Conservation (phyloP, 352 stramenopile species). For the Pythium volutum region DNA sequence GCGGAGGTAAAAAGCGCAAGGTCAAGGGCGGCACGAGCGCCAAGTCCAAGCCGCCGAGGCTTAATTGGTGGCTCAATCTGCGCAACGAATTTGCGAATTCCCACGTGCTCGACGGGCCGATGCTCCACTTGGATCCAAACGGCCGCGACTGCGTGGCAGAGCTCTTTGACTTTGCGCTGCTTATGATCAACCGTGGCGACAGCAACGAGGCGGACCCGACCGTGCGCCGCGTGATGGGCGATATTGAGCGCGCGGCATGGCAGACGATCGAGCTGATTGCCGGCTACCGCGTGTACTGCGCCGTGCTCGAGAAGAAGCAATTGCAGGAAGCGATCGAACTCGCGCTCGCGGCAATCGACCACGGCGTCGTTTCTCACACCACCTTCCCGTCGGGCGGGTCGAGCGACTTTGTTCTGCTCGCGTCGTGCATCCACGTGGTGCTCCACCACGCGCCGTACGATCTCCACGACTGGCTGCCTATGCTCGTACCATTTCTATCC, state of each 20-base stretch:
- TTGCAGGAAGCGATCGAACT: slow-evolving; percentile 56
- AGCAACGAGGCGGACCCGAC: slow-evolving; percentile 27
- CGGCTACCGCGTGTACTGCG: slow-evolving; percentile 66
- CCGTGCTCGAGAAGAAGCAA: slow-evolving; percentile 45
- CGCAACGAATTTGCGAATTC: slow-evolving; percentile 55
- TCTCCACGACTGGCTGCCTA: slow-evolving; percentile 40
- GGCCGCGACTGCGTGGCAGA: slow-evolving; percentile 56
- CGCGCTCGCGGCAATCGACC: slow-evolving; percentile 48
- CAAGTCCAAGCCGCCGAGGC: slow-evolving; percentile 27
- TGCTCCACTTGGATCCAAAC: slow-evolving; percentile 73
- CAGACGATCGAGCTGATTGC: slow-evolving; percentile 52
- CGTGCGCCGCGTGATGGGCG: slow-evolving; percentile 18
- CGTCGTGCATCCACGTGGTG: slow-evolving; percentile 38
- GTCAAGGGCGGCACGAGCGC: slow-evolving; percentile 13
- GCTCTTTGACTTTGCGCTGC: slow-evolving; percentile 52
- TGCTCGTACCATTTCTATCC: slow-evolving; percentile 40
- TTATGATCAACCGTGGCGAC: slow-evolving; percentile 42
- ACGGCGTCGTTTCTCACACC: slow-evolving; percentile 15
- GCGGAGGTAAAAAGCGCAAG: slow-evolving; percentile 21
- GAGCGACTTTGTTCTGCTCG: slow-evolving; percentile 26
- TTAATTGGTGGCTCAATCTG: slow-evolving; percentile 59
- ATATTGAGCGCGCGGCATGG: slow-evolving; percentile 70
- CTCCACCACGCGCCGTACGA: slow-evolving; percentile 64
- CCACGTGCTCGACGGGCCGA: slow-evolving; percentile 44
- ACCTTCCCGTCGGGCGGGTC: slow-evolving; percentile 8